Percentiles rank a stretch among this genome's conserved stretches.
phyloP scores from a whole-genome alignment of 768 basidiomycete species.

The Chlorophyllum brunneum region DNA sequence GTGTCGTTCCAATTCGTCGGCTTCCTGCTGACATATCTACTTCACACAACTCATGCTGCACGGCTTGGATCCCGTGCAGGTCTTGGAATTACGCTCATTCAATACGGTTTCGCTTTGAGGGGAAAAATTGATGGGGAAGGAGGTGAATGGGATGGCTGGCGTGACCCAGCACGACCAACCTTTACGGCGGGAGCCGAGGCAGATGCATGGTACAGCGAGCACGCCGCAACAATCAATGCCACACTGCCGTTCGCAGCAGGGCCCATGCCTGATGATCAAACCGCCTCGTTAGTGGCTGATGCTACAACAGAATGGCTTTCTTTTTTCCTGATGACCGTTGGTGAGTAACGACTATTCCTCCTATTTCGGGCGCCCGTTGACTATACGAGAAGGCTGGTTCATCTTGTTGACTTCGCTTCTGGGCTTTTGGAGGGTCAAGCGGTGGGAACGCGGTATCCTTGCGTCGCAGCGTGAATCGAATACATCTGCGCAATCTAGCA shows the following conservation, averaged over 20 bases:
- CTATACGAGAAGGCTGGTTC: conserved; percentile 26
- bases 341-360: conserved; percentile 31
- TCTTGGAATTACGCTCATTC: conserved; percentile 93
- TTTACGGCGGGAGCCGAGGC: conserved; percentile 43
- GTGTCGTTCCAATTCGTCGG: conserved; percentile 98
- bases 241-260: conserved; percentile 20
- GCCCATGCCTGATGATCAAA: conserved; percentile 35
- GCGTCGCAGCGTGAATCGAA: conserved; percentile 43
- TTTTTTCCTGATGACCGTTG: conserved; percentile 90
- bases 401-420: conserved; percentile 82
- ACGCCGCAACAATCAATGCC: conserved; percentile 21
- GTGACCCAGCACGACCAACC: conserved; percentile 29
- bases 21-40: conserved; percentile 88
- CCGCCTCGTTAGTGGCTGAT: conserved; percentile 42
- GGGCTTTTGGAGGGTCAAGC: conserved; percentile 86
- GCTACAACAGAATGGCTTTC: conserved; percentile 91
- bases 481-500: conserved; percentile 16
- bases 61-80: conserved; percentile 92
- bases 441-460: conserved; percentile 79
- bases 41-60: conserved; percentile 91
- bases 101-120: conserved; percentile 86
- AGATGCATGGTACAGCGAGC: conserved; percentile 36
- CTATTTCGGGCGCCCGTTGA: neutral
- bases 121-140: conserved; percentile 39
- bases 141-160: conserved; percentile 27